A percentile compares a stretch with the other conserved stretches of the same genome.
These are phyloP conservation scores for Microthyrium microscopicum DNA, from an alignment of 2,329 filamentous ascomycete species.

Conservation along the genomic window DNA sequence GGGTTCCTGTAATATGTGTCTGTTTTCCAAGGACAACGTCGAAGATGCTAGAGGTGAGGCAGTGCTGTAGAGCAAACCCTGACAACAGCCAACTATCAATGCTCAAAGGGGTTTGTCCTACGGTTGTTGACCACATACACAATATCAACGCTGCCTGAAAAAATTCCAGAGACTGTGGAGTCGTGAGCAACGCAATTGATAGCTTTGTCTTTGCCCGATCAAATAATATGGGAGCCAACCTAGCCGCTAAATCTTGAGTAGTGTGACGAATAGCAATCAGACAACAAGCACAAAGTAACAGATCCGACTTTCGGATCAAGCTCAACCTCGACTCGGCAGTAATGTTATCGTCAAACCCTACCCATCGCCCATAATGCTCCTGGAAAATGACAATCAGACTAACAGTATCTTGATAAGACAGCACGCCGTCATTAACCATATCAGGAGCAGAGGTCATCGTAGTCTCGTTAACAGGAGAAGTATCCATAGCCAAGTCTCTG, in stretches of 20 bases:
- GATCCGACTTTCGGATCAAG: slow-evolving; percentile 20
- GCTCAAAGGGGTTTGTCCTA: slow-evolving; percentile 26
- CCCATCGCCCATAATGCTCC: slow-evolving; percentile 27
- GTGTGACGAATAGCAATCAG: slow-evolving; percentile 27
- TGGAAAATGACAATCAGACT: slow-evolving; percentile 16
- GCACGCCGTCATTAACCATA: slow-evolving; percentile 2
- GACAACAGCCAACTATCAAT: slow-evolving; percentile 30
- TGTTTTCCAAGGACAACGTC: slow-evolving; percentile 8
- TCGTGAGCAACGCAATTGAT: slow-evolving; percentile 17
- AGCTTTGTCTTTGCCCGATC: slow-evolving; percentile 18
- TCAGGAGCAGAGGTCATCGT: not conserved
- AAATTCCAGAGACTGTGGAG: slow-evolving; percentile 26
- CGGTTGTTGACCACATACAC: slow-evolving; percentile 30
- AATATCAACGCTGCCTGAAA: slow-evolving; percentile 28
- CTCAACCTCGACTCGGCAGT: slow-evolving; percentile 16
- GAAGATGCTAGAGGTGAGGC: slow-evolving; percentile 22
- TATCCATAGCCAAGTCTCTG: slow-evolving; percentile 16
- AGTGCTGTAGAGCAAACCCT: slow-evolving; percentile 27
- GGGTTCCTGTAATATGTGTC: slow-evolving; percentile 8
- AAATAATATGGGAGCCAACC: slow-evolving; percentile 22
- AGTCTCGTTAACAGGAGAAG: slow-evolving; percentile 10
- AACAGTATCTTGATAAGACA: slow-evolving; percentile 8
- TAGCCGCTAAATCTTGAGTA: slow-evolving; percentile 20
- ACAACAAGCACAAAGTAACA: slow-evolving; percentile 24
- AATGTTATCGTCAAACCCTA: slow-evolving; percentile 18